Conservation (phyloP, 2,329 filamentous ascomycete species). For the Phaeosphaeriaceae sp. region DNA sequence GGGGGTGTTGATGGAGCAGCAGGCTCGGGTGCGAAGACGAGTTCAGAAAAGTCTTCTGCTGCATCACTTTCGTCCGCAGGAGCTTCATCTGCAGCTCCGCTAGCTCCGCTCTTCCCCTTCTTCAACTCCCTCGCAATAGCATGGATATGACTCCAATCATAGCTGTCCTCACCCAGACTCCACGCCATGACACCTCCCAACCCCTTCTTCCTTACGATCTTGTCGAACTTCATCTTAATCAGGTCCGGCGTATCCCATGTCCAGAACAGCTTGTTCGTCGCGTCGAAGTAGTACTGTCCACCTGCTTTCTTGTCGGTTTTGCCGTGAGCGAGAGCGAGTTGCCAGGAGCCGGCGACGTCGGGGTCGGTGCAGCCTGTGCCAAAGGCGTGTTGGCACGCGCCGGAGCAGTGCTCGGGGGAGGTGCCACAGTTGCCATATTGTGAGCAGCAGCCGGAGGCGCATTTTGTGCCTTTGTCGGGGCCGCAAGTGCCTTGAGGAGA, state of each 20-base stretch:
- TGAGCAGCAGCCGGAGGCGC: slow-evolving; percentile 38
- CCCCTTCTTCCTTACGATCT: slow-evolving; percentile 62
- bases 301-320: slow-evolving; percentile 64
- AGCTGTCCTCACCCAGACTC: slow-evolving; percentile 73
- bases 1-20: too few relatives aligned
- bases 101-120: too few relatives aligned
- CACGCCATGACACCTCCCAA: slow-evolving; percentile 78
- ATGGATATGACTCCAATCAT: slow-evolving; percentile 51
- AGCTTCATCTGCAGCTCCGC: too few relatives aligned
- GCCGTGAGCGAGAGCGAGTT: slow-evolving; percentile 60
- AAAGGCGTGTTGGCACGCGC: slow-evolving; percentile 42
- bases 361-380: slow-evolving; percentile 53
- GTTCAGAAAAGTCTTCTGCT: too few relatives aligned
- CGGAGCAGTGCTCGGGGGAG: slow-evolving; percentile 34
- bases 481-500: not conserved
- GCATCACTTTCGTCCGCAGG: too few relatives aligned
- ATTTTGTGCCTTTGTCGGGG: slow-evolving; percentile 33
- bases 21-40: too few relatives aligned
- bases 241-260: slow-evolving; percentile 72
- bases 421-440: slow-evolving; percentile 44
- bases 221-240: slow-evolving; percentile 67
- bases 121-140: slow-evolving; percentile 46
- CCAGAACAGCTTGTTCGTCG: slow-evolving; percentile 69
- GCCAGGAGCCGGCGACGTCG: slow-evolving; percentile 65
- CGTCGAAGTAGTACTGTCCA: slow-evolving; percentile 74